These are phyloP conservation scores for Clonostachys rhizophaga DNA, from an alignment of 2,329 filamentous ascomycete genomes.

Conservation along the genomic window DNA sequence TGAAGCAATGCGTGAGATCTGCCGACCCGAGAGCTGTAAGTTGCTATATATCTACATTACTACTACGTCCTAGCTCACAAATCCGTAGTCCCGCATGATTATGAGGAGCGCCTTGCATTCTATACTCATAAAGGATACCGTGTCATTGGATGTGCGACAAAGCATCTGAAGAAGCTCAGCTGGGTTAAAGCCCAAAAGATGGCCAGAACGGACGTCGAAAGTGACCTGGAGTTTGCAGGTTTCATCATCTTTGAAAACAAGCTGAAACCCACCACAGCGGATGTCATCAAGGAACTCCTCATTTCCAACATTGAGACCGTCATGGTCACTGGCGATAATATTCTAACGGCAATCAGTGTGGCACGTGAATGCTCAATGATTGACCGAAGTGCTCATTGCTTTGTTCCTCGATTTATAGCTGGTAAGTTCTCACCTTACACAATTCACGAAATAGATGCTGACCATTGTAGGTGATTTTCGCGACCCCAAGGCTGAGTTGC, in stretches of 20 bases:
- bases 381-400: slow-evolving; percentile 78
- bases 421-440: slow-evolving; percentile 34
- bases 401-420: slow-evolving; percentile 82
- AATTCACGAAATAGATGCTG: not conserved
- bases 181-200: slow-evolving; percentile 97
- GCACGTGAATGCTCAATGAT: slow-evolving; percentile 85
- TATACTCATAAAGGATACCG: slow-evolving; percentile 96
- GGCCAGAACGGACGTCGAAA: slow-evolving; percentile 80
- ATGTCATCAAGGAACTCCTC: slow-evolving; percentile 75
- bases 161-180: slow-evolving; percentile 79
- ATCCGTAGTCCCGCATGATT: slow-evolving; percentile 69
- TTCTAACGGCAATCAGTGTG: slow-evolving; percentile 92
- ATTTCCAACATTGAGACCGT: slow-evolving; percentile 81
- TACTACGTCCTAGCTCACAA: slow-evolving; percentile 3
- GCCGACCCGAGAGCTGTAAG: slow-evolving; percentile 72
- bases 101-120: slow-evolving; percentile 80
- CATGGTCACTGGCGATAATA: slow-evolving; percentile 99
- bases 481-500: slow-evolving; percentile 67
- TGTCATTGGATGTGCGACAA: slow-evolving; percentile 92
- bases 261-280: slow-evolving; percentile 80
- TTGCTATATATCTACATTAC: slow-evolving; percentile 9
- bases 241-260: slow-evolving; percentile 99
- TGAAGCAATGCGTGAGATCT: slow-evolving; percentile 94
- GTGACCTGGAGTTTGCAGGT: slow-evolving; percentile 78
- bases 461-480: slow-evolving; percentile 55